These are phyloP conservation scores for Fusarium protoensiforme DNA, from an alignment of 2,329 filamentous ascomycete genomes.

Conservation along the genomic window DNA sequence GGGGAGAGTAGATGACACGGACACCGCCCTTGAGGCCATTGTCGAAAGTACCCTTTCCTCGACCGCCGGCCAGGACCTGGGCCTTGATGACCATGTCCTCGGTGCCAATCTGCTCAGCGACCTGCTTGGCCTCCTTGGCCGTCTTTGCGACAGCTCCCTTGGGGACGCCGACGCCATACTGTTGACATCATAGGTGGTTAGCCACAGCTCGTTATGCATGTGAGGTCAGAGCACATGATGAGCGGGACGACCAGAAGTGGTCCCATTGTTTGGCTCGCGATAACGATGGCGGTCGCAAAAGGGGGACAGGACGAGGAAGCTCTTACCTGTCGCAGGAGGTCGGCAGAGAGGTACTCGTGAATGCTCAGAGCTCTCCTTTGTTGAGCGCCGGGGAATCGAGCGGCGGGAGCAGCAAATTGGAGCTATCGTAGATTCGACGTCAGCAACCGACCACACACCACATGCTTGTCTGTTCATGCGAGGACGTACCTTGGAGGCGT, in stretches of 20 bases:
- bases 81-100: slow-evolving; percentile 99
- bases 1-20: slow-evolving; percentile 97
- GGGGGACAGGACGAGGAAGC: slow-evolving; percentile 8
- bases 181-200: slow-evolving; percentile 40
- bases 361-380: slow-evolving; percentile 93
- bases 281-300: slow-evolving; percentile 21
- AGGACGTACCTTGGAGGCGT: slow-evolving; percentile 76
- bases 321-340: slow-evolving; percentile 80
- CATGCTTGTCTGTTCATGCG: slow-evolving; percentile 4
- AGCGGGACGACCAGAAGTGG: neutral
- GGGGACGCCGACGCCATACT: slow-evolving; percentile 96
- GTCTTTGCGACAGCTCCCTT: slow-evolving; percentile 87
- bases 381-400: slow-evolving; percentile 75
- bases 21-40: slow-evolving; percentile 99
- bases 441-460: slow-evolving; percentile 6
- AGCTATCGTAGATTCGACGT: slow-evolving; percentile 35
- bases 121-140: slow-evolving; percentile 87
- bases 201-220: slow-evolving; percentile 10
- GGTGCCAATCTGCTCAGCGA: slow-evolving; percentile 90
- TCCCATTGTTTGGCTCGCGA: slow-evolving; percentile 21
- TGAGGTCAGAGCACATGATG: slow-evolving; percentile 3
- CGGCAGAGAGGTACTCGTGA: slow-evolving; percentile 97
- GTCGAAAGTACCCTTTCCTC: slow-evolving; percentile 97
- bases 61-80: slow-evolving; percentile 95
- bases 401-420: slow-evolving; percentile 55